Conservation (phyloP, 768 basidiomycete genomes). For the Dioszegia hungarica region DNA sequence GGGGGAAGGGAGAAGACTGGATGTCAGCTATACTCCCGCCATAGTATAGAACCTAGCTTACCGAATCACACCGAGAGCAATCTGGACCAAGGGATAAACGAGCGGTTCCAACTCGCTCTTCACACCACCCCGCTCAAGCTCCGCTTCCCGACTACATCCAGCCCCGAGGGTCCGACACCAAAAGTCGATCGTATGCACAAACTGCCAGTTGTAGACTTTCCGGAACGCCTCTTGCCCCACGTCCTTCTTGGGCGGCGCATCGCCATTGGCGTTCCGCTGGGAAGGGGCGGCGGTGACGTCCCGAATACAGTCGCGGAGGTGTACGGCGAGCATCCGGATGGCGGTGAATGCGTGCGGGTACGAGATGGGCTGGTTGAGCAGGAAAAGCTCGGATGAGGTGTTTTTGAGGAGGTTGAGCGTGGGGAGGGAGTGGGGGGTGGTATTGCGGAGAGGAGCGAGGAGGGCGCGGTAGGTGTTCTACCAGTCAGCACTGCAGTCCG, state of each 20-base stretch:
- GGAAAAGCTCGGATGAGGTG: constrained; percentile 87
- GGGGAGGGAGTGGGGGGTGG: constrained; percentile 79
- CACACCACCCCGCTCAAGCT: constrained; percentile 54
- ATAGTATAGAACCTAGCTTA: constrained; percentile 50
- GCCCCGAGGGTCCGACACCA: constrained; percentile 84
- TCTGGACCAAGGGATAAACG: constrained; percentile 92
- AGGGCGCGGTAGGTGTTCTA: constrained; percentile 85
- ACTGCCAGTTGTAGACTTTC: constrained; percentile 99
- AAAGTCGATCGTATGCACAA: constrained; percentile 90
- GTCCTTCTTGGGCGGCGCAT: not conserved
- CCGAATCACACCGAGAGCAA: constrained; percentile 88
- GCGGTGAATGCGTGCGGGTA: constrained; percentile 96
- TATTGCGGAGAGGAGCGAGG: constrained; percentile 74
- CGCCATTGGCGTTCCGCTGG: not conserved
- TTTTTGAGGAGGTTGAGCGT: constrained; percentile 97
- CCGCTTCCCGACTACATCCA: constrained; percentile 64
- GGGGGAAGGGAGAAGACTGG: constrained; percentile 78
- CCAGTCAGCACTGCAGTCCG: not conserved
- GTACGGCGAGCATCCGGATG: constrained; percentile 89
- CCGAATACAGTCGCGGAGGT: constrained; percentile 58
- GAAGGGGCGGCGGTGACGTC: constrained; percentile 19
- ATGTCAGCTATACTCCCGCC: not conserved
- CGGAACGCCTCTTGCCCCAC: constrained; percentile 72
- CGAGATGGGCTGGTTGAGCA: constrained; percentile 54
- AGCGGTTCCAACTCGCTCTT: constrained; percentile 80